Percentiles rank a stretch among this genome's conserved stretches.
phyloP scores from a whole-genome alignment of 768 basidiomycete genomes.

The Hirschioporus abietinus region DNA sequence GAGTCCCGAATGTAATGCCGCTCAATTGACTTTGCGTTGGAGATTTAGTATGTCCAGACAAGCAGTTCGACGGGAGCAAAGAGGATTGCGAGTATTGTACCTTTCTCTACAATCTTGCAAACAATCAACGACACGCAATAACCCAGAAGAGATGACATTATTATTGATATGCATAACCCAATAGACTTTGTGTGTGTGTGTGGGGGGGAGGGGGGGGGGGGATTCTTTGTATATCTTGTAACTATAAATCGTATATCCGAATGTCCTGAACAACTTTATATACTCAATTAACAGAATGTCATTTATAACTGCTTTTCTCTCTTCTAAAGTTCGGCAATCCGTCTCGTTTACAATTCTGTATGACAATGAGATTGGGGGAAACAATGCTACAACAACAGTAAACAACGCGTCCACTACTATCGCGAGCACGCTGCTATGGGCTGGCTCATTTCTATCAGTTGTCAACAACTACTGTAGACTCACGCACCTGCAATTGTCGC shows the following conservation, averaged over 20 bases:
- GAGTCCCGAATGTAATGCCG: background rate
- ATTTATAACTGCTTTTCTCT: too few relatives aligned
- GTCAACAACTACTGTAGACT: background rate
- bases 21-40: background rate
- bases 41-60: too few relatives aligned
- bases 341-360: too few relatives aligned
- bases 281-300: too few relatives aligned
- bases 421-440: background rate
- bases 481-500: background rate
- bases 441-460: background rate
- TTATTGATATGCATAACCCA: background rate
- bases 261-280: too few relatives aligned
- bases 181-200: background rate
- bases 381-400: background rate
- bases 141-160: background rate
- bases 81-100: too few relatives aligned
- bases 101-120: too few relatives aligned
- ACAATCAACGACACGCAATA: too few relatives aligned
- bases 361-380: background rate
- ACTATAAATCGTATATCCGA: background rate
- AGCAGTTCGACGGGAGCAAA: too few relatives aligned
- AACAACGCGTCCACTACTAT: background rate
- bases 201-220: background rate
- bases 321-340: too few relatives aligned
- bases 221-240: background rate